Base-by-base conservation (phyloP, 2,329 filamentous ascomycete genomes). In the Ophiocordyceps camponoti-rufipedis region DNA sequence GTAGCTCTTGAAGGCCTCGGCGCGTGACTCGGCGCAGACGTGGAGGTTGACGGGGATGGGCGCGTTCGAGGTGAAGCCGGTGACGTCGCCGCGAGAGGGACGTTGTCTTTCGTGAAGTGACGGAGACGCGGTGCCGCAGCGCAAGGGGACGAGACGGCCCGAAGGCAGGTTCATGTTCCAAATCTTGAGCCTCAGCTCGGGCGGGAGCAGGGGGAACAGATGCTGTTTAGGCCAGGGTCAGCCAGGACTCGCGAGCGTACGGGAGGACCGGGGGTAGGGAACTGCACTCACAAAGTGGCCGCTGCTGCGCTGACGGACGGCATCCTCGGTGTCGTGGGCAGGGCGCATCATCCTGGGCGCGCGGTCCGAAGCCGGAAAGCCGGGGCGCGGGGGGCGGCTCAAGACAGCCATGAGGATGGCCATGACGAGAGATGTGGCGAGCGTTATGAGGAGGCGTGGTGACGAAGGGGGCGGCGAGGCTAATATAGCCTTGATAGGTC, bases 101-200 rank as follows among this genome's bases (percentile, higher is more conserved):
- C 44, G 28, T 10, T 43, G 38, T 1, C 39, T 14, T 16, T 53
- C 50, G 13, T 46, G 43, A 16, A 52, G 46, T 33, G 57, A 58
- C 5, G 54, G 49, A 32, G 57, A 57, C 13, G 54, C 53, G 35
- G 57, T 54, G 28, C 62, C 63, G 53, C 65, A 69, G 40, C 56
- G 59, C 29, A 70, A 55, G 2, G 66, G 60, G 28, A 72, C 63
- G 43, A 72, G 56, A 31, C 69, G 66, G 11, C 62, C 55, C 13
- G 55, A 52, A 1, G 67, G 64, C 16, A 69, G 55, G 51, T 62
- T 70, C 50, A 65, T 58, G 39, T 58, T 57, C 69, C 69, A 72
- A 43, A 72, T 68, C 46, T 61, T 65, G 23, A 70, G 55, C 11
- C 69, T 66, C 14, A 72, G 56, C 51, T 72, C 69, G 12, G 61